Base-by-base conservation (phyloP, 176 grass and related monocot genomes). In the Oryza longistaminata region DNA sequence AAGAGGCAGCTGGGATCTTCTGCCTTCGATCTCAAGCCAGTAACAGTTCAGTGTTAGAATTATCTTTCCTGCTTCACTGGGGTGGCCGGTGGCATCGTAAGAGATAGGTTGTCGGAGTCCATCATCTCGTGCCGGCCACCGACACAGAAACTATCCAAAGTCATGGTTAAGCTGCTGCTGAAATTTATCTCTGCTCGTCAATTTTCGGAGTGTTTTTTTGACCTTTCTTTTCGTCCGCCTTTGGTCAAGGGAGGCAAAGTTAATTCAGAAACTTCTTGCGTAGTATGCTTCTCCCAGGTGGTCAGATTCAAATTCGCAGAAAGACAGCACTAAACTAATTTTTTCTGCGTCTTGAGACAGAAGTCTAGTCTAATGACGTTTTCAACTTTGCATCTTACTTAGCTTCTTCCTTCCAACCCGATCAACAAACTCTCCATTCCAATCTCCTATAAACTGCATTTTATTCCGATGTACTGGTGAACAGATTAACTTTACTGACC, bases 1-100 rank as follows among this genome's bases (percentile, higher is more conserved):
- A 31, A 31, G 29, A 31, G 29, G 29, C 29, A 31, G 5, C 5
- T 55, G 11, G 68, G 52, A 74, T 34, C 61, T 74, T 26, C 4
- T 79, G 34, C 26, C 77, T 52, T 74, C 37, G 33, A 68, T 31
- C 53, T 77, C 31, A 72, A 77, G 31, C 42, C 42, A 34, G 35
- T 75, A 29, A n/a, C 4, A 61, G 60, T 66, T 61, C 34, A 68
- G 11, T 40, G 76, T 48, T 52, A 34, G 17, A 9, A 22, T 22
- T 61, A 58, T 50, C 52, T 35, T 35, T 35, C 34, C 58, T 24
- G 21, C n/a, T 66, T 74, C 31, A 2, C 8, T 25, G 13, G 9
- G 29, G 42, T 40, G 33, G 27, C 46, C 11, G 27, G 50, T 40
- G 24, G 29, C 37, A 55, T 11, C 58, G n/a, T 2, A 45, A 12